Evolutionary conservation across 202 grass and related monocot genomes (phyloP).

Genomic region (Brachypodium distachyon): DNA sequence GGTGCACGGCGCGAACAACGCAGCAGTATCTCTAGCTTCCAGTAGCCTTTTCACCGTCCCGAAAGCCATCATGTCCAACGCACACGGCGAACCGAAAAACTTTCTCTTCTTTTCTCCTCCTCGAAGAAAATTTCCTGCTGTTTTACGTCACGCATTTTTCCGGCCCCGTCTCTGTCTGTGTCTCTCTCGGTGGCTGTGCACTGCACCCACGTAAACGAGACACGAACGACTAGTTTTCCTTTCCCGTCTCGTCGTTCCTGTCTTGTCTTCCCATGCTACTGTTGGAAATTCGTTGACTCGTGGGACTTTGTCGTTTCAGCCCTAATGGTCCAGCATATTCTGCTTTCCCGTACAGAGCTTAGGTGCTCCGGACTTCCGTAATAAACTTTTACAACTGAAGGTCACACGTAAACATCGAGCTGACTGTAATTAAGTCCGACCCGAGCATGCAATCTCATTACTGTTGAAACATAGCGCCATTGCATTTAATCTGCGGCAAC

Average conservation of each 20-base stretch:
- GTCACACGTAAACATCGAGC: too few species aligned
- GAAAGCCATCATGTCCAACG: not conserved
- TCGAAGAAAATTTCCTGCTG: slow-evolving; percentile 30
- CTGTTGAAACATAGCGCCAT: too few species aligned
- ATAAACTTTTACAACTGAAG: too few species aligned
- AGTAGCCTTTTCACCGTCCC: not conserved
- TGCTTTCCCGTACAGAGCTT: too few species aligned
- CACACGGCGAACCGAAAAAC: not conserved
- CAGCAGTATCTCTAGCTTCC: not conserved
- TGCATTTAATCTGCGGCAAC: too few species aligned
- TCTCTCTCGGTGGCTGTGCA: not conserved
- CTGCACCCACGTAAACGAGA: not conserved
- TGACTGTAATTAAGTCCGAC: too few species aligned
- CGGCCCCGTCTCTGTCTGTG: too few species aligned
- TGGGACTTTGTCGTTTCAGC: not conserved
- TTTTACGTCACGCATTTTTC: not conserved
- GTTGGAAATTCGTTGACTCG: not conserved
- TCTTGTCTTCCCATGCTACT: not conserved
- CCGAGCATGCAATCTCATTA: too few species aligned
- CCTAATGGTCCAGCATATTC: not conserved
- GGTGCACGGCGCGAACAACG: too few species aligned
- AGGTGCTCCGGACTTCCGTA: too few species aligned
- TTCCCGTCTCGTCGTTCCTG: not conserved
- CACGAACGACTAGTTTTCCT: not conserved
- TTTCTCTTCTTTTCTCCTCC: not conserved